phyloP scores from a whole-genome alignment of 179 eudicot genomes.

The Amaranthus tricolor region DNA sequence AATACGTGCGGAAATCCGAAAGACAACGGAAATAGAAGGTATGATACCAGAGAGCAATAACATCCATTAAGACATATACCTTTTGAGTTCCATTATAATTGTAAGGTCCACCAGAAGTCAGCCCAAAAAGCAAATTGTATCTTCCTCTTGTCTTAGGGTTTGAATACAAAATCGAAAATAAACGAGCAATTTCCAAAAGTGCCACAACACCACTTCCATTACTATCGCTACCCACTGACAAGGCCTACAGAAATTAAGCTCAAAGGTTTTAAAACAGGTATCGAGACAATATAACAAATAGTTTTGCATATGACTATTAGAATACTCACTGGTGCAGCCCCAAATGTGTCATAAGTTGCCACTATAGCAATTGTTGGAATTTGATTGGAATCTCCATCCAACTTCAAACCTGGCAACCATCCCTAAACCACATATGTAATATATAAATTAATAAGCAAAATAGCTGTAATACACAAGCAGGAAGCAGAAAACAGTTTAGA shows the following conservation, averaged over 20 bases:
- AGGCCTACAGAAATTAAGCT: slow-evolving; percentile 44
- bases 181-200: slow-evolving; percentile 86
- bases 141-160: slow-evolving; percentile 91
- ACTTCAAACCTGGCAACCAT: slow-evolving; percentile 96
- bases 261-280: slow-evolving; percentile 7
- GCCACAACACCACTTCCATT: slow-evolving; percentile 95
- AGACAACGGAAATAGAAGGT: background rate
- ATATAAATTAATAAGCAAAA: slow-evolving; percentile 20
- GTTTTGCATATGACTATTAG: slow-evolving; percentile 3
- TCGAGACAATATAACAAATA: slow-evolving; percentile 2
- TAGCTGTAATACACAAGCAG: slow-evolving; percentile 5
- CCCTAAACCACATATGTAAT: slow-evolving; percentile 52
- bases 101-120: slow-evolving; percentile 98
- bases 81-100: slow-evolving; percentile 94
- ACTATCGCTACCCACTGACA: slow-evolving; percentile 96
- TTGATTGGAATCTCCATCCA: slow-evolving; percentile 86
- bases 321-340: slow-evolving; percentile 86
- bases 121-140: slow-evolving; percentile 90
- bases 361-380: slow-evolving; percentile 94
- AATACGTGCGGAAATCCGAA: background rate
- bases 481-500: background rate
- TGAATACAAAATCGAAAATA: slow-evolving; percentile 82
- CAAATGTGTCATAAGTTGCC: slow-evolving; percentile 98
- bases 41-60: background rate
- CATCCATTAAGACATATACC: slow-evolving; percentile 40